A percentile compares a stretch with the other conserved stretches of the same genome.
Conservation (phyloP, 768 basidiomycete species). For the Xanthoconium stramineum region DNA sequence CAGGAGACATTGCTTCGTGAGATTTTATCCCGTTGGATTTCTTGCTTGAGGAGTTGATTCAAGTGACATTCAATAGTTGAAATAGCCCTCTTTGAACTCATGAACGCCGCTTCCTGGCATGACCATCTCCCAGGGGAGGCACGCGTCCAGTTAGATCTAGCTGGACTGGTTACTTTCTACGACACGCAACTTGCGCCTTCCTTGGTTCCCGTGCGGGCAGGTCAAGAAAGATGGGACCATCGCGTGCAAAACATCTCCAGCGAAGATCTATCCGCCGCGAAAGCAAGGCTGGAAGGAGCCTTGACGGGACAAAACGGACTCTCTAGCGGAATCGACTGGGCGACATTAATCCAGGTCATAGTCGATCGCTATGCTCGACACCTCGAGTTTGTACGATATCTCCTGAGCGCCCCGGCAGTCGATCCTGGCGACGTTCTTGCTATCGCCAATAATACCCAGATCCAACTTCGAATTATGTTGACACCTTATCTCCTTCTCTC, state of each 20-base stretch:
- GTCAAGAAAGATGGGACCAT: constrained; percentile 20
- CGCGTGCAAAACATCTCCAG: constrained; percentile 12
- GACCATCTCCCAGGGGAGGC: constrained; percentile 25
- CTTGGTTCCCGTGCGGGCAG: constrained; percentile 9
- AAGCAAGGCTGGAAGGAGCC: neutral
- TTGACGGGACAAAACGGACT: neutral
- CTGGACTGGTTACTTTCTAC: constrained; percentile 26
- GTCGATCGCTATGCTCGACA: constrained; percentile 32
- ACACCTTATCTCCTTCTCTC: constrained; percentile 25
- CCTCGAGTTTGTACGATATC: constrained; percentile 24
- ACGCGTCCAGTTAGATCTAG: constrained; percentile 19
- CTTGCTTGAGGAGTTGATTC: neutral
- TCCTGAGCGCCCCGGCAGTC: constrained; percentile 15
- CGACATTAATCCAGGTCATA: constrained; percentile 24
- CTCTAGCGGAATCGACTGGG: constrained; percentile 35
- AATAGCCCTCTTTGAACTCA: constrained; percentile 5
- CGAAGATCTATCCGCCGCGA: constrained; percentile 8
- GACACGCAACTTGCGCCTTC: constrained; percentile 22
- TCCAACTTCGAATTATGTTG: constrained; percentile 26
- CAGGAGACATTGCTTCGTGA: neutral
- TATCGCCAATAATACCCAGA: constrained; percentile 7
- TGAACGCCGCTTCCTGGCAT: constrained; percentile 24
- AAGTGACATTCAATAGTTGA: neutral
- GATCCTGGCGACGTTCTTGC: neutral
- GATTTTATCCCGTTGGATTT: neutral